A percentile compares a stretch with the other conserved stretches of the same genome.
Conservation (phyloP, 352 stramenopile genomes). For the Pythium pyrilobum region DNA sequence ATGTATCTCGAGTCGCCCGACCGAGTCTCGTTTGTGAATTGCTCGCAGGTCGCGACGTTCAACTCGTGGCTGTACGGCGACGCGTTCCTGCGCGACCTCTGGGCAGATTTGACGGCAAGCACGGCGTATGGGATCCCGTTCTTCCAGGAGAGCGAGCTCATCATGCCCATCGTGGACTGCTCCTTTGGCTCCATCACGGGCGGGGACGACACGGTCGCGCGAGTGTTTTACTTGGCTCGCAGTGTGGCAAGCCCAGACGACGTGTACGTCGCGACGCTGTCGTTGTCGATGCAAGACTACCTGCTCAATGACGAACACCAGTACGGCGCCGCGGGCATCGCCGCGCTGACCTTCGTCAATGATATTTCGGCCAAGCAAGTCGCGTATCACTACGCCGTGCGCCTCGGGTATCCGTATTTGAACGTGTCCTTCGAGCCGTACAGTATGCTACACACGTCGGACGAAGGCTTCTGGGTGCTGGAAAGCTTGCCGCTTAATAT, state of each 20-base stretch:
- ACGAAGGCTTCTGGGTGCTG: slow-evolving; percentile 8
- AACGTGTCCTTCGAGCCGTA: slow-evolving; percentile 4
- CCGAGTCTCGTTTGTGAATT: not conserved
- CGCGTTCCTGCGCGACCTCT: slow-evolving; percentile 27
- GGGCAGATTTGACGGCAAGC: slow-evolving; percentile 10
- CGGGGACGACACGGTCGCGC: not conserved
- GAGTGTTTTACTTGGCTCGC: slow-evolving; percentile 8
- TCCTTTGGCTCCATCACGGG: slow-evolving; percentile 19
- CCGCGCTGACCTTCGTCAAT: slow-evolving; percentile 11
- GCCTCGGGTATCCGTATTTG: slow-evolving; percentile 14
- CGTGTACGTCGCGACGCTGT: slow-evolving; percentile 7
- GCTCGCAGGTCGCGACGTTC: not conserved
- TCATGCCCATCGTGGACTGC: slow-evolving; percentile 38
- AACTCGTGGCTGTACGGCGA: slow-evolving; percentile 19
- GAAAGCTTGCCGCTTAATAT: slow-evolving; percentile 1
- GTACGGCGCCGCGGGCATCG: not conserved
- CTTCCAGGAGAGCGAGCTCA: slow-evolving; percentile 26
- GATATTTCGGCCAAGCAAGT: slow-evolving; percentile 3
- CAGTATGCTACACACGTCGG: not conserved
- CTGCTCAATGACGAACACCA: not conserved
- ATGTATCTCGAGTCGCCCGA: slow-evolving; percentile 9
- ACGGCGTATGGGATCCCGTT: slow-evolving; percentile 28
- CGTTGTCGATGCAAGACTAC: slow-evolving; percentile 18
- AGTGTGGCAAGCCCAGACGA: not conserved
- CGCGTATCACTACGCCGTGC: not conserved